These are phyloP conservation scores for Pichia ethanolica DNA, from an alignment of 805 yeast genomes.

Conservation along the genomic window DNA sequence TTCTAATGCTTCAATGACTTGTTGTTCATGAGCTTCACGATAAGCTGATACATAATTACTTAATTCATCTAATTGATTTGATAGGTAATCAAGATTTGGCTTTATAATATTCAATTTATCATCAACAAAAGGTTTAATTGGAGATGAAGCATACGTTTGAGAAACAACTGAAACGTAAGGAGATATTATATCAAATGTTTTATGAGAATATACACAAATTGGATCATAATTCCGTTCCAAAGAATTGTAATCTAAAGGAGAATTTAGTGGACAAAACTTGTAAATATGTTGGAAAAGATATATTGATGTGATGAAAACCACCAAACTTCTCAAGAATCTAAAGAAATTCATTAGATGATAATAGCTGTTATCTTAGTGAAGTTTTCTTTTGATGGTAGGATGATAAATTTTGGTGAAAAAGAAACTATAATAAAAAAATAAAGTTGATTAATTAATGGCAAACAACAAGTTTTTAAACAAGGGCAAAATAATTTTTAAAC, in stretches of 20 bases:
- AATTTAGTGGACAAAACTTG: not conserved
- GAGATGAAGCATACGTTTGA: not conserved
- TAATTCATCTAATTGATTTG: not conserved
- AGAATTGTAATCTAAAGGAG: not conserved
- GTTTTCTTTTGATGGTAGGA: not conserved
- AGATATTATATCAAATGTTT: not conserved
- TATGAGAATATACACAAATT: slow-evolving; percentile 6
- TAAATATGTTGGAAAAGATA: slow-evolving; percentile 1
- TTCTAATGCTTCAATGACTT: not conserved
- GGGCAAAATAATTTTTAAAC: no score
- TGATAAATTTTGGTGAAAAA: no score
- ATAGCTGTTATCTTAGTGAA: not conserved
- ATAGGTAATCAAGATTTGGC: not conserved
- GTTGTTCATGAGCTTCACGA: slow-evolving; percentile 6
- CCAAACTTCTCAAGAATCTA: not conserved
- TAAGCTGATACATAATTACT: not conserved
- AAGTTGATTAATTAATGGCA: no score
- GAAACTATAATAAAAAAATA: no score
- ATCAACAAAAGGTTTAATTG: slow-evolving; percentile 6
- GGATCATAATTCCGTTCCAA: not conserved
- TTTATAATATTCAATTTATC: not conserved
- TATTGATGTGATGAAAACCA: not conserved
- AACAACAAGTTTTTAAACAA: no score
- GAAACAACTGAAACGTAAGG: not conserved
- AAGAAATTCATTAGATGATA: not conserved